Conservation (phyloP, 371 early-diverging fungal species). For the Actinomortierella ambigua region DNA sequence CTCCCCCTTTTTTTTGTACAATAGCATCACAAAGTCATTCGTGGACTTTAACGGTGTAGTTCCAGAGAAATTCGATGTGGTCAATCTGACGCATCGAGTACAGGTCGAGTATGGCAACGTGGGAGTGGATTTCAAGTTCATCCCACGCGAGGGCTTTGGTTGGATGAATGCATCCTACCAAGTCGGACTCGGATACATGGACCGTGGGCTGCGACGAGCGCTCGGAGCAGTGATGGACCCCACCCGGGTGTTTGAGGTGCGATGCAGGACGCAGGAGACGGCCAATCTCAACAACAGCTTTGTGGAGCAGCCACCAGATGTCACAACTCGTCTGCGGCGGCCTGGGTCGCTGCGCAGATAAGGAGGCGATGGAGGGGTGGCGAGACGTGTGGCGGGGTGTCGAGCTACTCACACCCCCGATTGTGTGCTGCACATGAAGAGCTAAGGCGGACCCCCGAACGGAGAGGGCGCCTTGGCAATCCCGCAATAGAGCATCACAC, state of each 20-base stretch:
- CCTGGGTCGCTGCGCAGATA: slow-evolving; percentile 23
- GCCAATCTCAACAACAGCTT: slow-evolving; percentile 12
- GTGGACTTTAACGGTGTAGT: slow-evolving; percentile 98
- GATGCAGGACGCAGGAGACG: not conserved
- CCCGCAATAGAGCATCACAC: too few relatives aligned
- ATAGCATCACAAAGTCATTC: slow-evolving; percentile 88
- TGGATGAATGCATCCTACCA: slow-evolving; percentile 97
- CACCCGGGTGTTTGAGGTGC: slow-evolving; percentile 51
- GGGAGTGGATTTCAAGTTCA: slow-evolving; percentile 92
- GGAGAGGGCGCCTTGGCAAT: too few relatives aligned
- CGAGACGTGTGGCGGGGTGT: too few relatives aligned
- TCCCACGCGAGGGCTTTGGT: slow-evolving; percentile 97
- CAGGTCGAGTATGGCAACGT: slow-evolving; percentile 96
- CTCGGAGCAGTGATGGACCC: slow-evolving; percentile 84
- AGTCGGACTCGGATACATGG: slow-evolving; percentile 81
- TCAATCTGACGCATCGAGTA: slow-evolving; percentile 87
- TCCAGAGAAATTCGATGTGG: slow-evolving; percentile 96
- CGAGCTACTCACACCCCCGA: too few relatives aligned
- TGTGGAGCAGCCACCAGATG: slow-evolving; percentile 32
- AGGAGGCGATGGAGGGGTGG: too few relatives aligned
- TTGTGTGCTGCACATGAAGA: too few relatives aligned
- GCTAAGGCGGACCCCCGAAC: too few relatives aligned
- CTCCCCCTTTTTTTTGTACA: not conserved
- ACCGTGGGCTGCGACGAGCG: slow-evolving; percentile 74
- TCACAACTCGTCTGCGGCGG: slow-evolving; percentile 27